Percentiles rank a stretch among this genome's conserved stretches.
phyloP scores from a whole-genome alignment of 345 rosid genomes.

The Turnera subulata region DNA sequence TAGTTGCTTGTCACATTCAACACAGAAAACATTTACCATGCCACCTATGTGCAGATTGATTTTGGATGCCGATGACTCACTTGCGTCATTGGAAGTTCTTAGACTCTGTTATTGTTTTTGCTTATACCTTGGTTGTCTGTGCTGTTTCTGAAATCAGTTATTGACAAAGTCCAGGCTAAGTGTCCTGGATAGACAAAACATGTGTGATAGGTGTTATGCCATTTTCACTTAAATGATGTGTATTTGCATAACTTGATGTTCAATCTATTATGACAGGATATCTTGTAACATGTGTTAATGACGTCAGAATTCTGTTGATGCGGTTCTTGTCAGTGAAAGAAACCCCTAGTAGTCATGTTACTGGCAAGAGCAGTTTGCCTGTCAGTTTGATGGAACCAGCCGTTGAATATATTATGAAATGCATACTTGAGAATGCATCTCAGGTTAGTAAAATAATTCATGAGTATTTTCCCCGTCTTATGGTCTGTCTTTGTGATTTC shows the following conservation, averaged over 20 bases:
- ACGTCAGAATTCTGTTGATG: slow-evolving; percentile 42
- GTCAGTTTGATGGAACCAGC: slow-evolving; percentile 77
- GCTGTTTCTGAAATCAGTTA: too few species aligned
- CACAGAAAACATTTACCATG: too few species aligned
- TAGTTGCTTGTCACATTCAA: too few species aligned
- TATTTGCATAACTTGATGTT: slow-evolving; percentile 8
- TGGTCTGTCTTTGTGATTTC: background rate
- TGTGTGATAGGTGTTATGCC: background rate
- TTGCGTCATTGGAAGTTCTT: too few species aligned
- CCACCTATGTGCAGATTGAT: too few species aligned
- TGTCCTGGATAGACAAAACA: background rate
- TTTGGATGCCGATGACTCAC: too few species aligned
- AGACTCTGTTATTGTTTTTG: too few species aligned
- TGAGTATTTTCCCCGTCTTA: slow-evolving; percentile 2
- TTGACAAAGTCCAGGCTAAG: background rate
- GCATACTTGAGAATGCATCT: slow-evolving; percentile 55
- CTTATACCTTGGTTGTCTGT: too few species aligned
- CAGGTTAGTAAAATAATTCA: slow-evolving; percentile 48
- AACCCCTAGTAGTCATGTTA: slow-evolving; percentile 28
- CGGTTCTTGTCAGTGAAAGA: slow-evolving; percentile 45
- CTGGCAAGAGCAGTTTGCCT: slow-evolving; percentile 45
- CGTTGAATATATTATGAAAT: slow-evolving; percentile 61
- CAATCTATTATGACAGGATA: slow-evolving; percentile 42
- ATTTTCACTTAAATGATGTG: slow-evolving; percentile 1
- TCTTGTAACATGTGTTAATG: slow-evolving; percentile 60